Percentiles rank a stretch among this genome's conserved stretches.
phyloP scores from a whole-genome alignment of 495 filamentous ascomycete genomes.

The Lepidopterella palustris region DNA sequence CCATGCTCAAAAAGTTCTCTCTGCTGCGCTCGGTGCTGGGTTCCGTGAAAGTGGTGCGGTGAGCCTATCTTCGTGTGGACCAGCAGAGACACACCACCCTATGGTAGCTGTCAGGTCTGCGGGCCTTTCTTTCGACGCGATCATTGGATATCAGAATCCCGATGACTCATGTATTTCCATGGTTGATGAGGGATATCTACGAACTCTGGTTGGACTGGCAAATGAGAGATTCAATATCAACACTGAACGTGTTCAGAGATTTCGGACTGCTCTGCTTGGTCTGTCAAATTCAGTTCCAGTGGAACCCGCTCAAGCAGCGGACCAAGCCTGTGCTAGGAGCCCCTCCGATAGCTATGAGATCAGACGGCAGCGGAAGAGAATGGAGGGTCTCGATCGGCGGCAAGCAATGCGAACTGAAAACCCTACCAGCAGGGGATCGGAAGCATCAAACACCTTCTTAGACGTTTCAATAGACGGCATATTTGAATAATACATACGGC shows the following conservation, averaged over 20 bases:
- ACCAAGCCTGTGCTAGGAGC: conserved; percentile 32
- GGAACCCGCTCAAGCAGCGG: background rate
- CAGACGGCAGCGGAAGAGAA: conserved; percentile 54
- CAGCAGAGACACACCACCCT: conserved; percentile 36
- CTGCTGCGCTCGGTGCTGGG: conserved; percentile 68
- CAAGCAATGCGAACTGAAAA: background rate
- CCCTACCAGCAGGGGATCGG: background rate
- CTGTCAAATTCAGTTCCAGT: conserved; percentile 6
- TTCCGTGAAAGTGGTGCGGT: conserved; percentile 84
- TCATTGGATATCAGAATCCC: conserved; percentile 56
- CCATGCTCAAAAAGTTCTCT: conserved; percentile 64
- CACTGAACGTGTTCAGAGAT: conserved; percentile 56
- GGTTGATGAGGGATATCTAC: conserved; percentile 52
- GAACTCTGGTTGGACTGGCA: conserved; percentile 56
- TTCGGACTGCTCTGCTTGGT: conserved; percentile 21
- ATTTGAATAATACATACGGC: background rate
- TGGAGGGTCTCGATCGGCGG: conserved; percentile 47
- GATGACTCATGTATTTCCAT: conserved; percentile 31
- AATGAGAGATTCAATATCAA: conserved; percentile 77
- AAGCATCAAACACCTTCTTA: background rate
- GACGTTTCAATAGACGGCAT: background rate
- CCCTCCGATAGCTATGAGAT: too few species aligned
- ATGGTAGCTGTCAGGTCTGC: conserved; percentile 79
- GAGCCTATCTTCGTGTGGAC: conserved; percentile 43
- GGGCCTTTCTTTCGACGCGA: conserved; percentile 69